Base-by-base conservation (phyloP, 345 rosid genomes). In the Arabidopsis arenosa region DNA sequence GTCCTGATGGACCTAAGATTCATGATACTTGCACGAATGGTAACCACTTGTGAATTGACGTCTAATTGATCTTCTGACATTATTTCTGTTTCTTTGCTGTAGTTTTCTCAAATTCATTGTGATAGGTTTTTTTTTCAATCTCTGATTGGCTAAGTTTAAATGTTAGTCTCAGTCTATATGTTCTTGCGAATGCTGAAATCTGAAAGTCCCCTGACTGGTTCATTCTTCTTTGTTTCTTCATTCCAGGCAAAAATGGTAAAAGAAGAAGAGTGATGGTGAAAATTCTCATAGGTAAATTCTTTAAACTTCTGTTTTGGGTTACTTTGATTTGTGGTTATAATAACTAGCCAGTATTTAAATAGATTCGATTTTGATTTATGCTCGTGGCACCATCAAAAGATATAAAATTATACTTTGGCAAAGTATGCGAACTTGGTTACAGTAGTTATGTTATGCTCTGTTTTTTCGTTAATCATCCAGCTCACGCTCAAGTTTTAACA, bases 21-120 rank as follows among this genome's bases (percentile, higher is more conserved):
- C 75, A 26, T 14, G 17, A 35, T 71, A 80, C 80, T 49, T 87
- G 87, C 75, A 63, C 17, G 15, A 70, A 72, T 33, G 92, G 96
- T 92, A 86, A 82, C 9, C 55, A 32, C 5, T 44, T 10, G 36
- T 11, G 13, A 8, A 4, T 43, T 7, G 3, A 53, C 3, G 35
- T 8, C 9, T 37, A 7, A 12, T 0, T 11, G 5, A 37, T 55
- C 10, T 14, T 53, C 9, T 53, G 70, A 23, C 57, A 15, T 53
- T 4, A 39, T 30, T 9, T 6, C 7, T 30, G 4, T 12, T 68
- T 60, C 35, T 68, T 37, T 67, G 54, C 61, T 49, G 21, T 49
- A 37, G 6, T 30, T 39, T 18, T 49, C 1, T 60, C n/a, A 28
- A 21, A 28, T 28, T 2, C 30, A 28, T 2, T 28, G 30, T 28